These are phyloP conservation scores for Pseudogymnoascus destructans DNA, from an alignment of 2,329 filamentous ascomycete species.

Conservation along the genomic window DNA sequence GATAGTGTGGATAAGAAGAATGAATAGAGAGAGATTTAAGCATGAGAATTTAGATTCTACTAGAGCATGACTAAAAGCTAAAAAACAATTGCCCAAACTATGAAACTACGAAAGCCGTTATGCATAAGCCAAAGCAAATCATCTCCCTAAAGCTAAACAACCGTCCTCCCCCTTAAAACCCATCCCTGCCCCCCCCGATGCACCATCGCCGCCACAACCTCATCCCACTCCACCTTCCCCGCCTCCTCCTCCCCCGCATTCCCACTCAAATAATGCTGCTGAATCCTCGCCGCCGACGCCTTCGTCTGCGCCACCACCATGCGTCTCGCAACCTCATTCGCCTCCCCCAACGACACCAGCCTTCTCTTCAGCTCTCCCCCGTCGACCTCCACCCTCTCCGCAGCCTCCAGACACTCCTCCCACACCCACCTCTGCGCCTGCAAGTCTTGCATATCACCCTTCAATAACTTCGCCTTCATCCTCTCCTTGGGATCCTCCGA, in stretches of 20 bases:
- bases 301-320: constrained; percentile 14
- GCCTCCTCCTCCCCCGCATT: neutral
- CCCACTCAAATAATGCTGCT: neutral
- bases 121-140: neutral
- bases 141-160: neutral
- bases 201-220: neutral
- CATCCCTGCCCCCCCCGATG: neutral
- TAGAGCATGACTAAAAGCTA: neutral
- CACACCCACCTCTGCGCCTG: constrained; percentile 16
- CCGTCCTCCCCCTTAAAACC: neutral
- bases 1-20: neutral
- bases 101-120: neutral
- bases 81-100: neutral
- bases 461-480: neutral
- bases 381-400: constrained; percentile 16
- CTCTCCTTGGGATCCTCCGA: constrained; percentile 7
- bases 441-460: neutral
- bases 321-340: constrained; percentile 46
- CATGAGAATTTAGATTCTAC: constrained; percentile 1
- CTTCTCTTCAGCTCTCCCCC: constrained; percentile 32
- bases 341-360: constrained; percentile 43
- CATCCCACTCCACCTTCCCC: neutral
- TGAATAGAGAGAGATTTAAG: neutral
- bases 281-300: neutral
- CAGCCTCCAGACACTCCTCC: constrained; percentile 28